These are phyloP conservation scores for Phytophthora litchii DNA, from an alignment of 352 stramenopile species.

Conservation along the genomic window DNA sequence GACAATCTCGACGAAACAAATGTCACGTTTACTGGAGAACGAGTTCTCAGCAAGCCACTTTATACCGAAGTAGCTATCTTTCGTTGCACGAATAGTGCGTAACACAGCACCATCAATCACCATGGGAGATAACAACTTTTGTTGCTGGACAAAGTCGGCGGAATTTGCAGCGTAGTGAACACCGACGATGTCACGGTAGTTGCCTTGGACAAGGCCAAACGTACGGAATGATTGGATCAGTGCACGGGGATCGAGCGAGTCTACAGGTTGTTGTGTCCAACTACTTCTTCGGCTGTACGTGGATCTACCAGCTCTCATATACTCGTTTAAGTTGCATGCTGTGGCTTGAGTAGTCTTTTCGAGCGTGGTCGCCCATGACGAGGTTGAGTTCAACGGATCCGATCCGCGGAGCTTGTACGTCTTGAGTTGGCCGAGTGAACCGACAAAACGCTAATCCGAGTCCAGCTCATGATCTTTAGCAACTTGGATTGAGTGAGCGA, in stretches of 20 bases:
- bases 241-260: slow-evolving; percentile 3
- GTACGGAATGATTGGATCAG: slow-evolving; percentile 45
- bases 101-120: slow-evolving; percentile 44
- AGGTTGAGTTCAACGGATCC: slow-evolving; percentile 23
- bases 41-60: slow-evolving; percentile 47
- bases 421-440: slow-evolving; percentile 34
- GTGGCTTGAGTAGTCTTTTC: slow-evolving; percentile 10
- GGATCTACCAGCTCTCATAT: slow-evolving; percentile 1
- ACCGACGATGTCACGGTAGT: slow-evolving; percentile 49
- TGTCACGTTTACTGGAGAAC: slow-evolving; percentile 33
- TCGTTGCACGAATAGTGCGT: slow-evolving; percentile 21
- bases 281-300: slow-evolving; percentile 11
- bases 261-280: slow-evolving; percentile 3
- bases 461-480: slow-evolving; percentile 28
- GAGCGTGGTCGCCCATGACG: slow-evolving; percentile 29
- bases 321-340: slow-evolving; percentile 18
- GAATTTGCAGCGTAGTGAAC: slow-evolving; percentile 43
- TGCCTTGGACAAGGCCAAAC: slow-evolving; percentile 47
- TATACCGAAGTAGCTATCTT: slow-evolving; percentile 46
- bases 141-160: slow-evolving; percentile 41
- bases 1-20: slow-evolving; percentile 50
- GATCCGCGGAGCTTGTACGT: slow-evolving; percentile 42
- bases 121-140: slow-evolving; percentile 42
- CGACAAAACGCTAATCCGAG: slow-evolving; percentile 39
- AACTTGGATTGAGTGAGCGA: slow-evolving; percentile 24